Evolutionary conservation across 148 eudicot species (phyloP).

Genomic region (Chenopodium quinoa): DNA sequence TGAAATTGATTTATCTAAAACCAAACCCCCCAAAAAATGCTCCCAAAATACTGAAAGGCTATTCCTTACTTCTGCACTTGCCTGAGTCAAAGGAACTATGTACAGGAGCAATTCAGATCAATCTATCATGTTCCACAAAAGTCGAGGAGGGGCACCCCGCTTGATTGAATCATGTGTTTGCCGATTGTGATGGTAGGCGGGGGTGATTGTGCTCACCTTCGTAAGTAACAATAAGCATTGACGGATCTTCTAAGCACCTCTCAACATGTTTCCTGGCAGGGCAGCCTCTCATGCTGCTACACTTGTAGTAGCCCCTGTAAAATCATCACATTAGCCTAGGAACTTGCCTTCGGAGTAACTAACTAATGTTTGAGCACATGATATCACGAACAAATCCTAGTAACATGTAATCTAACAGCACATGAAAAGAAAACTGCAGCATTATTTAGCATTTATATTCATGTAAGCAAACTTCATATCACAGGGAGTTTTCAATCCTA

Average conservation of each 20-base stretch:
- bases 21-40: slow-evolving; percentile 24
- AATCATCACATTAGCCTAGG: slow-evolving; percentile 10
- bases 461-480: neutral
- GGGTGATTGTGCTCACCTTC: slow-evolving; percentile 82
- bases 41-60: slow-evolving; percentile 25
- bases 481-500: neutral
- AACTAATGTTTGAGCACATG: neutral
- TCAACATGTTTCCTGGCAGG: slow-evolving; percentile 87
- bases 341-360: neutral
- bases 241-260: slow-evolving; percentile 69
- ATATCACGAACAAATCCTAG: neutral
- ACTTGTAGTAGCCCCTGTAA: slow-evolving; percentile 79
- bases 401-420: neutral
- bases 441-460: neutral
- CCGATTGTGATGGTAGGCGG: slow-evolving; percentile 50
- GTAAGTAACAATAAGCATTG: slow-evolving; percentile 77
- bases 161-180: slow-evolving; percentile 33
- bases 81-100: slow-evolving; percentile 25
- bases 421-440: neutral
- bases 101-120: slow-evolving; percentile 30
- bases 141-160: neutral
- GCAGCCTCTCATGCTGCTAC: slow-evolving; percentile 84
- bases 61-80: slow-evolving; percentile 29
- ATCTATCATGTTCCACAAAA: slow-evolving; percentile 10
- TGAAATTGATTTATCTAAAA: slow-evolving; percentile 4